Evolutionary conservation across 78 protist genomes (phyloP).

Genomic region (Tieghemostelium lacteum): DNA sequence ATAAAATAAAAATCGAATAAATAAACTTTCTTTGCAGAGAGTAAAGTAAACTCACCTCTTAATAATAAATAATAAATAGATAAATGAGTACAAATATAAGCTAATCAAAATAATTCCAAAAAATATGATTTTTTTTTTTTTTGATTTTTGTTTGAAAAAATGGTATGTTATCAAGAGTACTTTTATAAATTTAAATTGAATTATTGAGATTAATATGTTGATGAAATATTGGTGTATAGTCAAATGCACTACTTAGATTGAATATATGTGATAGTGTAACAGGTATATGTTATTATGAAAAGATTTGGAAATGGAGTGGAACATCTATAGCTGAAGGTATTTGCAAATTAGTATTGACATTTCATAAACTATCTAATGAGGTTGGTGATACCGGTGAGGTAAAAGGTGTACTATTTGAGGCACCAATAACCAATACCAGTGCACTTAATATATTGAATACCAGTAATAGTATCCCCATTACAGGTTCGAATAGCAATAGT

Average conservation of each 20-base stretch:
- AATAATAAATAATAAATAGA: too few species aligned
- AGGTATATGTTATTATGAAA: slow-evolving; percentile 69
- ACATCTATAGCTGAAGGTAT: slow-evolving; percentile 76
- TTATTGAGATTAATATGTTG: background rate
- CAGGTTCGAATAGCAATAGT: background rate
- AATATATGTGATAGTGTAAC: slow-evolving; percentile 69
- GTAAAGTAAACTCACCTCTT: too few species aligned
- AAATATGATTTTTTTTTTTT: too few species aligned
- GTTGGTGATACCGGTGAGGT: slow-evolving; percentile 75
- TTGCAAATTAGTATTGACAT: slow-evolving; percentile 67
- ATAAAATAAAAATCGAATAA: too few species aligned
- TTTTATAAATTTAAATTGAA: too few species aligned
- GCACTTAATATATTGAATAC: slow-evolving; percentile 4
- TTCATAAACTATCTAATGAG: slow-evolving; percentile 72
- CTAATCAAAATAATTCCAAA: background rate
- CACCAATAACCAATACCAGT: slow-evolving; percentile 21
- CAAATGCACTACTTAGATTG: slow-evolving; percentile 17
- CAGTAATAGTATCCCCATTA: background rate
- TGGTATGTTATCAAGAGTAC: background rate
- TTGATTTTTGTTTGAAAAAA: background rate
- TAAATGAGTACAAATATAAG: too few species aligned
- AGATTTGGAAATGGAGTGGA: slow-evolving; percentile 80
- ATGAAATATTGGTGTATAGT: background rate
- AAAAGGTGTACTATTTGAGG: slow-evolving; percentile 61
- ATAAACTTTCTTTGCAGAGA: too few species aligned